Conservation (phyloP, 106 monocot genomes). For the Xerophyta viscosa region DNA sequence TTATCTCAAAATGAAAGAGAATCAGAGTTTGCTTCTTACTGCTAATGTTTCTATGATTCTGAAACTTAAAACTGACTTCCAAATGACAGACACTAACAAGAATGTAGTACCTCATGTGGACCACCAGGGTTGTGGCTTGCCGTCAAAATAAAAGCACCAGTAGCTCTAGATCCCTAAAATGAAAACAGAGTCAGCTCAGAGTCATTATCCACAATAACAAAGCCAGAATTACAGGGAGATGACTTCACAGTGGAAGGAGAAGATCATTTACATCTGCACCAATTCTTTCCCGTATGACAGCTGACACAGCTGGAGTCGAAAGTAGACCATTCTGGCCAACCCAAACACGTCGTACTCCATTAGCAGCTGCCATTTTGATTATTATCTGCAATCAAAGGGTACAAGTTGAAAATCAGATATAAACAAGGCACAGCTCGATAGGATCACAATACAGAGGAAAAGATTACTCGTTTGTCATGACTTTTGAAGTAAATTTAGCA, state of each 20-base stretch:
- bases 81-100: slow-evolving; percentile 1
- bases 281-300: slow-evolving; percentile 95
- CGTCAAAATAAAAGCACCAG: slow-evolving; percentile 93
- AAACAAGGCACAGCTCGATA: too few species aligned
- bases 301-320: slow-evolving; percentile 95
- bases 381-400: slow-evolving; percentile 50
- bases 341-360: slow-evolving; percentile 93
- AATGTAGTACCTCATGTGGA: slow-evolving; percentile 66
- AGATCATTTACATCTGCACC: slow-evolving; percentile 71
- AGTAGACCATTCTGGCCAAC: slow-evolving; percentile 86
- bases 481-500: too few species aligned
- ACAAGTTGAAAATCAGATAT: not conserved
- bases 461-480: too few species aligned
- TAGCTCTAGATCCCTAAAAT: slow-evolving; percentile 87
- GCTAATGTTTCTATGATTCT: too few species aligned
- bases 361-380: slow-evolving; percentile 92
- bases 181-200: not conserved
- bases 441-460: too few species aligned
- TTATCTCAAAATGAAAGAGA: too few species aligned
- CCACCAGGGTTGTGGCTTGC: slow-evolving; percentile 99
- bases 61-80: too few species aligned
- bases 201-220: too few species aligned
- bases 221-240: too few species aligned
- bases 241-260: not conserved
- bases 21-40: too few species aligned